A percentile compares a stretch with the other conserved stretches of the same genome.
Evolutionary conservation across 225 moss, liverwort and hornwort species (phyloP).

Genomic region (Climacium dendroides): DNA sequence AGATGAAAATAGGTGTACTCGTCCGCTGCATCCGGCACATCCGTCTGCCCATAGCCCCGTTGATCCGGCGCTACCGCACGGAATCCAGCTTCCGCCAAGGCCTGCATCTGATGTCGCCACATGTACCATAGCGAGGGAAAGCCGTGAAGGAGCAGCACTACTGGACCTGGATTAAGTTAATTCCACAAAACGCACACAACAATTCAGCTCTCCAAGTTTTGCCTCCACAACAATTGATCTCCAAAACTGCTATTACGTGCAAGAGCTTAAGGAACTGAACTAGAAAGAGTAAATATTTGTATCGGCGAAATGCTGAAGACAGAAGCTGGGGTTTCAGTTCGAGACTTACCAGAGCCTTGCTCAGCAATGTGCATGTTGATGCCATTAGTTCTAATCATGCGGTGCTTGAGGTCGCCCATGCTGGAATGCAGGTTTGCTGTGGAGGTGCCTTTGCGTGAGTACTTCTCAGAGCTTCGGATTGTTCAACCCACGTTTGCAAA

Average conservation of each 20-base stretch:
- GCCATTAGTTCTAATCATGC: neutral
- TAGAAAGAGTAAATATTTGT: no score
- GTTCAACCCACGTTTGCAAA: neutral
- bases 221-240: neutral
- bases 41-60: conserved; percentile 5
- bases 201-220: neutral
- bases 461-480: neutral
- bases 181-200: neutral
- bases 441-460: neutral
- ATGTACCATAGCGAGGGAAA: conserved; percentile 8
- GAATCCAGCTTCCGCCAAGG: neutral
- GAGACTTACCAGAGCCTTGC: neutral
- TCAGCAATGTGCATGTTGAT: conserved; percentile 7
- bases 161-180: neutral
- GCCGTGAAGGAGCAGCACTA: conserved; percentile 5
- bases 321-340: neutral
- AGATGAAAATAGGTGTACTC: neutral
- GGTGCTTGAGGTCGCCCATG: neutral
- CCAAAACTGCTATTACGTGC: neutral
- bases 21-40: neutral
- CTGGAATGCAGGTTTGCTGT: neutral
- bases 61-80: neutral
- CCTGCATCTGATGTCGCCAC: neutral
- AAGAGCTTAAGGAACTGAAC: neutral
- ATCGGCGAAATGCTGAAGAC: neutral